Evolutionary conservation across 331 rosid species (phyloP), one percentile per base, ranked within the genome.

Genomic region (Quercus lobata): DNA sequence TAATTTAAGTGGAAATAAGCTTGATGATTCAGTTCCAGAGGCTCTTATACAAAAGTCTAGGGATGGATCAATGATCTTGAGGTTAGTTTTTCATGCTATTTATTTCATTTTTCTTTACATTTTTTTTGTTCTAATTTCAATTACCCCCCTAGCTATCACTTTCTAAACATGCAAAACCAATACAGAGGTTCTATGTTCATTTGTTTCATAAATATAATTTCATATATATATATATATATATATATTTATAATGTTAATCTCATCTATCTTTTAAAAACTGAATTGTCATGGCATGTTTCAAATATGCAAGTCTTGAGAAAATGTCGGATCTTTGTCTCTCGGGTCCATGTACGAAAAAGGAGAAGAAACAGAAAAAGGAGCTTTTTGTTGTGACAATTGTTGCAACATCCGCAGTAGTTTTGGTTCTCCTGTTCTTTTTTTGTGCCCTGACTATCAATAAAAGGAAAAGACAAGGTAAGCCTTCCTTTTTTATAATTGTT

Each of bases 101-200:
- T 37, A 75, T 14, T 75, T 75, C 71, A 35, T 22, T 11, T 75
- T 37, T 37, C 37, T 58, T n/a, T 7, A 21, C 17, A 12, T 12
- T 14, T 49, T 49, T 12, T 1, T 12, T 49, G 54, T 49, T 49
- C 17, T 49, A 49, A 49, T 49, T 49, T 49, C 54, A 49, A 49
- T 5, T 1, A 0, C 54, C 11, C 52, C 52, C 4, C 41, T 0
- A 35, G 41, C 41, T 35, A 35, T 6, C 41, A 0, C 1, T 35
- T 35, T 35, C 41, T 35, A 35, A 35, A 35, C 41, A 35, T 35
- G 41, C 41, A 35, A 35, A 35, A 35, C 41, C 41, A 35, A 35
- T 35, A 35, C 41, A 6, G 9, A 35, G 41, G 41, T 35, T 35
- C 41, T 35, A 35, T 35, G 53, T 44, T 44, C 14, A 44, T 44